Evolutionary conservation across 1,284 basidiomycete species (phyloP), one percentile per base, ranked within the genome.

Genomic region (Lentinus polychrous): DNA sequence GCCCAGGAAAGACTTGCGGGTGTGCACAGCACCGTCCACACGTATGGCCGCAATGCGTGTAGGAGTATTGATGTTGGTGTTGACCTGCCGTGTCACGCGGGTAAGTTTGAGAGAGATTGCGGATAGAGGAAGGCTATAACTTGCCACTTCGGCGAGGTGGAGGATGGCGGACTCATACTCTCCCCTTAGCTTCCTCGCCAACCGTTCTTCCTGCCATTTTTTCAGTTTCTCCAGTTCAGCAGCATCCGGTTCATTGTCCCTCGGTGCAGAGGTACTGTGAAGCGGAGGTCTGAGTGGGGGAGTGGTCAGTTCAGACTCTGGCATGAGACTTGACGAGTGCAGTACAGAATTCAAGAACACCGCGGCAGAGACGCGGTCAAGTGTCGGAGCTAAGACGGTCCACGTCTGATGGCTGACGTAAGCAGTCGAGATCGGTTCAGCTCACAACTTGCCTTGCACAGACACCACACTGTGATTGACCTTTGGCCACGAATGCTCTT

Each of bases 1-100:
- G 15, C 73, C 74, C 15, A 98, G 79, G 71, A 97, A 97, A 0
- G 84, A 79, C 23, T 79, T 68, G 7, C 93, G 81, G 0, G 94
- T 94, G 33, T 76, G 68, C 1, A 70, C 66, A 0, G 91, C 81
- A 46, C 93, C 93, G 49, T 86, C 76, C 17, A 98, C 78, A 50
- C 86, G 86, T 36, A 98, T 85, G 1, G 85, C 75, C 3, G 83
- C 78, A 35, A 94, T 75, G 34, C 76, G 75, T 47, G 87, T 60
- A 0, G 74, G 78, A 0, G 79, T 74, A 3, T 76, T 66, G 44
- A 84, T 66, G 59, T 84, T 90, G 20, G 69, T 69, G 52, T 77
- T 74, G n/a, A 91, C 76, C 87, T 90, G 34, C 49, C 44, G 46
- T 8, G 5, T n/a, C 41, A 15, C 43, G 36, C 37, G 15, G 36